Evolutionary conservation across 139 green algal species (phyloP), one percentile per base, ranked within the genome.

Genomic region (Chlamydomonas eustigma): DNA sequence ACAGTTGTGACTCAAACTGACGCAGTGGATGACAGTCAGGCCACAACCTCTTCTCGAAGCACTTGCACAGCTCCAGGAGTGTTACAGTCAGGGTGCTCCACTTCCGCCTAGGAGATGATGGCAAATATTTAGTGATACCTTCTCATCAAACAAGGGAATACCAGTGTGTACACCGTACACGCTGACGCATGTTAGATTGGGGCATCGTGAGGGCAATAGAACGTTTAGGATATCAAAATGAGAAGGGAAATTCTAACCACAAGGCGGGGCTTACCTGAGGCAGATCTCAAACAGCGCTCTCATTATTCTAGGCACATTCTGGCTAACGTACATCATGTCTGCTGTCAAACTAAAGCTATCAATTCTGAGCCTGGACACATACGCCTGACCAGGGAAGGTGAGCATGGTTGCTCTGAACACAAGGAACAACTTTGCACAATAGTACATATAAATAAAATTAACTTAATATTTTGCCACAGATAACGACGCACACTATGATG

Each of bases 241-340:
- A n/a, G n/a, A n/a, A n/a, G n/a, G n/a, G n/a, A n/a, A n/a, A n/a
- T n/a, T n/a, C n/a, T n/a, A n/a, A n/a, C n/a, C n/a, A n/a, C n/a
- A n/a, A n/a, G n/a, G n/a, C n/a, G n/a, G n/a, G n/a, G n/a, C n/a
- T 58, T 58, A 58, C 44, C 44, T 58, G 31, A 97, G 79, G 75
- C 81, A 92, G 58, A 98, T 97, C 85, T 99, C 95, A 81, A 97
- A 98, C 28, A 98, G 67, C 1, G 95, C 96, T 34, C 95, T 82
- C 38, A 87, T 85, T 37, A 99, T 97, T 37, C 95, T 89, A 2
- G 90, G 89, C 2, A 91, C 88, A 78, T 98, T 74, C 66, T 74
- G 66, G 35, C 24, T 39, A 6, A 74, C 32, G 35, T 74, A 99
- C 80, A 93, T 96, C 70, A 94, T 89, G 85, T 99, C 96, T 3